phyloP scores from a whole-genome alignment of 495 filamentous ascomycete genomes.

The Xylaria curta region DNA sequence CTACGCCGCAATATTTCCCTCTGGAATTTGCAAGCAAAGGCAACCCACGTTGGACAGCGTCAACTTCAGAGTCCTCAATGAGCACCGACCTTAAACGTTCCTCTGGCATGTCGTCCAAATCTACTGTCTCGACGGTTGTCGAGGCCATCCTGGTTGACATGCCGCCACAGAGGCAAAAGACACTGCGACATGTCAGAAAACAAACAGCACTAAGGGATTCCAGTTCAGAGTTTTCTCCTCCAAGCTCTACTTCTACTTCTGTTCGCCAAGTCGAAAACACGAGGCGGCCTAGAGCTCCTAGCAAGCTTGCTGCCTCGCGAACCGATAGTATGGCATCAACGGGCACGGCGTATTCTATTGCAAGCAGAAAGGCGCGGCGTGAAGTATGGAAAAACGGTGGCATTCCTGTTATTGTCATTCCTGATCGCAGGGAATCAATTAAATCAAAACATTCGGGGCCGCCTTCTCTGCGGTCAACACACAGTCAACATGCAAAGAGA shows the following conservation, averaged over 20 bases:
- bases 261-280: conserved; percentile 38
- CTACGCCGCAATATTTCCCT: conserved; percentile 41
- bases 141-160: conserved; percentile 74
- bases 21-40: conserved; percentile 34
- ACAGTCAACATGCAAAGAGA: conserved; percentile 56
- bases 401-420: conserved; percentile 76
- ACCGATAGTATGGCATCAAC: conserved; percentile 66
- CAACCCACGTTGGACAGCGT: conserved; percentile 37
- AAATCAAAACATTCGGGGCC: conserved; percentile 58
- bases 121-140: conserved; percentile 69
- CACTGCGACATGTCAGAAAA: conserved; percentile 74
- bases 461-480: conserved; percentile 60
- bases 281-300: conserved; percentile 31
- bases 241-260: conserved; percentile 47
- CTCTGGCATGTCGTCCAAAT: conserved; percentile 66
- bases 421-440: conserved; percentile 69
- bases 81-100: conserved; percentile 57
- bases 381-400: conserved; percentile 61
- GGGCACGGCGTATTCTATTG: conserved; percentile 60
- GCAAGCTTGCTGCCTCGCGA: conserved; percentile 44
- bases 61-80: conserved; percentile 51
- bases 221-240: conserved; percentile 61
- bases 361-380: conserved; percentile 58
- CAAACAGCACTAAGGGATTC: conserved; percentile 56
- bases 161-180: conserved; percentile 60